Base-by-base conservation (phyloP, 1,284 basidiomycete species). In the Leccinum fallax region DNA sequence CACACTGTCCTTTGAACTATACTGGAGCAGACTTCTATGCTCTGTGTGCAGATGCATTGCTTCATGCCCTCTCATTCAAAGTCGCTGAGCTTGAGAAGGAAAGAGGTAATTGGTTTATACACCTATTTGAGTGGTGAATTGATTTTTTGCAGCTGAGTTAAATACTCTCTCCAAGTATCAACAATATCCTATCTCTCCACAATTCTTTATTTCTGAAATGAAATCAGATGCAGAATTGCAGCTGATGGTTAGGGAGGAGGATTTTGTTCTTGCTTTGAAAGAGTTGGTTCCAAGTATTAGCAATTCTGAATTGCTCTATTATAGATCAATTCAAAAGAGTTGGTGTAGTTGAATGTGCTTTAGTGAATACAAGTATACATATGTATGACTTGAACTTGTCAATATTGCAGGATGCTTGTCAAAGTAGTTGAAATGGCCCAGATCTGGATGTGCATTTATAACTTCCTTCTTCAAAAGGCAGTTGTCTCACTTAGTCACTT, bases 11-110 rank as follows among this genome's bases (percentile, higher is more conserved):
- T 0, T 94, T 97, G 80, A 95, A 97, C 74, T 94, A 92, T 71
- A 98, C 95, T 4, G 95, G 97, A 28, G 97, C 97, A 38, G 97
- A 99, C 76, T 95, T 99, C 68, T 99, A 99, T 78, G 97, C 97
- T 0, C 80, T 99, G 15, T 98, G 97, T 74, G 93, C 95, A 4
- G 97, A 99, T 74, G 95, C 97, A 2, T 89, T 99, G 84, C 83
- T 99, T 55, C 94, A 94, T 72, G 94, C 97, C 7, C 97, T 99
- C 90, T 90, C 94, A 26, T 82, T 93, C 51, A 95, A 92, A 66
- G 95, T 97, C 0, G 83, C 85, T 66, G 85, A 85, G 55, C 80
- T 99, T 13, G 97, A 97, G 65, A 73, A 71, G 6, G 86, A 83
- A 63, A 89, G 95, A 59, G 84, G 88, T 85, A 71, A 67, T 52